Base-by-base conservation (phyloP, 345 rosid genomes). In the Eutrema heterophyllum region DNA sequence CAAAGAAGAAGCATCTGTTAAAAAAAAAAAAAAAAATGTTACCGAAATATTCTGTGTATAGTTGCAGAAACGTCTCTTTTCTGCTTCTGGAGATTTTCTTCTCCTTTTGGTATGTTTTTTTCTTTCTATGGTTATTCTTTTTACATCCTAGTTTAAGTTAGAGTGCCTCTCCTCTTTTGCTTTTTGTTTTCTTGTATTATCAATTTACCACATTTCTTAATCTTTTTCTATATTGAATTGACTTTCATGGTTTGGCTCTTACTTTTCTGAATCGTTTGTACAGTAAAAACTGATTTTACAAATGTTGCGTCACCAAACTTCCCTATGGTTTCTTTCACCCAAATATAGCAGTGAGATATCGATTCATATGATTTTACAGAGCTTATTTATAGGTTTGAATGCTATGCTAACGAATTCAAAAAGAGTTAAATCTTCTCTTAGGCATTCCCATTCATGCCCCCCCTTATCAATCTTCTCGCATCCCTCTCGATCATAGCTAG, bases 401-500 rank as follows among this genome's bases (percentile, higher is more conserved):
- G 41, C 52, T 35, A 67, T 4, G 61, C 21, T 40, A 32, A 70
- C 26, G 59, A 71, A 71, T 60, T 36, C 3, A 58, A 26, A 33
- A 15, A 21, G 3, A 58, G 9, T 5, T 70, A 5, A 55, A 40
- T 40, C 62, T 62, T 41, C 69, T 40, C 58, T 49, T 40, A 54
- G 35, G 86, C 35, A 4, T 39, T 68, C 64, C 27, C 67, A 74
- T 72, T 71, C 68, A 58, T 52, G 83, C 72, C 24, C 24, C 24
- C 24, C 24, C 24, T 76, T 5, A 78, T 91, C 78, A 81, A 70
- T 73, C 78, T 84, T 81, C 81, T 84, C 11, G 18, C 84, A 14
- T 43, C 55, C 6, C 83, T 86, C 75, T 80, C 85, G 69, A 85
- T 79, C 21, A 87, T 86, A 46, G 84, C 89, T 49, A 73, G 84